Conservation (phyloP, 2,329 filamentous ascomycete genomes). For the Ascochyta lentis region DNA sequence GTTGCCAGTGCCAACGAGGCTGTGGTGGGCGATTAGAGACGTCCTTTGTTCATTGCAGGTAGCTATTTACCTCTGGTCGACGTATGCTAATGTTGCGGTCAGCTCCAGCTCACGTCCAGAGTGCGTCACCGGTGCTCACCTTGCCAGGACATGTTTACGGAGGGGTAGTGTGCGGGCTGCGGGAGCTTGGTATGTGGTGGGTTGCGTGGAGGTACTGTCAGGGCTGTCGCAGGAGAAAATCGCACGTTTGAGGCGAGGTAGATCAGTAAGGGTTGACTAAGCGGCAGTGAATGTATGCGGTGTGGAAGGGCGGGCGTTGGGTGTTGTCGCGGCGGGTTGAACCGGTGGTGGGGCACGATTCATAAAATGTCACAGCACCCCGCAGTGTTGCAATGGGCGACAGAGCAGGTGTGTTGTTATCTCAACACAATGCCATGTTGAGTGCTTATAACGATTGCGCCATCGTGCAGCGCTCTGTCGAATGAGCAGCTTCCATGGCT, state of each 20-base stretch:
- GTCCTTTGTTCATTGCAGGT: neutral
- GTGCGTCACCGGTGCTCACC: conserved; percentile 38
- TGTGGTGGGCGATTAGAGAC: conserved; percentile 30
- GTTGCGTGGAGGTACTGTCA: conserved; percentile 18
- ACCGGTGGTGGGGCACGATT: conserved; percentile 21
- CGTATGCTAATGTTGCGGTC: conserved; percentile 46
- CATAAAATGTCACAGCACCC: conserved; percentile 6
- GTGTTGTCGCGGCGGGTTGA: conserved; percentile 24
- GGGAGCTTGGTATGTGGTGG: conserved; percentile 26
- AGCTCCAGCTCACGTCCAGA: conserved; percentile 17
- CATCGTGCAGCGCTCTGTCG: conserved; percentile 8
- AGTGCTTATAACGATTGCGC: conserved; percentile 3
- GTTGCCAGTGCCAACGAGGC: conserved; percentile 53
- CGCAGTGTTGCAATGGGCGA: conserved; percentile 11
- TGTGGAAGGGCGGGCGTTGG: conserved; percentile 29
- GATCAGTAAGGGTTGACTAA: conserved; percentile 33
- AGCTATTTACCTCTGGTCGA: conserved; percentile 48
- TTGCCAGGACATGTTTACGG: conserved; percentile 53
- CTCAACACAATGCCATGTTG: conserved; percentile 1
- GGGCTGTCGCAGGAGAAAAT: conserved; percentile 24
- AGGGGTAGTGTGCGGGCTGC: conserved; percentile 35
- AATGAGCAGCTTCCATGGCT: neutral
- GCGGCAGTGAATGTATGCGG: conserved; percentile 31
- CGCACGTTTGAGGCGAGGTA: conserved; percentile 18
- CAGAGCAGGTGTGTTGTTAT: neutral